Evolutionary conservation across 202 grass and related monocot species (phyloP), one percentile per base, ranked within the genome.

Genomic region (Brachypodium distachyon): DNA sequence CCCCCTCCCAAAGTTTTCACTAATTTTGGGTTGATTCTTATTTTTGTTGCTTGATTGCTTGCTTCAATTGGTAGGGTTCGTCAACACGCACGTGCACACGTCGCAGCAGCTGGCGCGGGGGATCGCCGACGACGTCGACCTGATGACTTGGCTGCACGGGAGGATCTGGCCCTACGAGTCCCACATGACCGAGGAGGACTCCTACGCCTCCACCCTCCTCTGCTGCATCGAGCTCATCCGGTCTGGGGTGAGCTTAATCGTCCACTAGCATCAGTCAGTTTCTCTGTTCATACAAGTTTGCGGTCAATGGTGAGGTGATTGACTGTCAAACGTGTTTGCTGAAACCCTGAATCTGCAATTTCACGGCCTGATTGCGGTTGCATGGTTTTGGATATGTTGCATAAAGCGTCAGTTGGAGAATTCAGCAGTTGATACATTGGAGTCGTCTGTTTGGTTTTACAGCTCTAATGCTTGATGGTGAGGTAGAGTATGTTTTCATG

Each of bases 11-110:
- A 48, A 57, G 42, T 49, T 55, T 6, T 2, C 16, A 28, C 63
- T 67, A 12, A 38, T 19, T 72, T 77, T 33, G 31, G 13, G 56
- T n/a, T 37, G 3, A 59, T 60, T 73, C 36, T 72, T 14, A 12
- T 32, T 18, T 12, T 11, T 26, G 22, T 6, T 32, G 12, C 19
- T 42, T 76, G 71, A 12, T 69, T 82, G 7, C 1, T 82, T 82
- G 75, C 1, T 82, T 82, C 70, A 63, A 0, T 44, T 52, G 41
- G 6, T 64, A 93, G 93, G 94, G 40, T 81, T 97, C 31, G 78
- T 97, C n/a, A 97, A 97, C 88, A 97, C 94, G 7, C 94, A 97
- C 54, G 90, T 97, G 66, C 90, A 97, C 86, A 97, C 94, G 34
- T 97, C 94, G 48, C 94, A 97, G 79, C 94, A 97, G 88, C 88